Evolutionary conservation across 257 asterid species (phyloP).

Genomic region (Nicotiana attenuata): DNA sequence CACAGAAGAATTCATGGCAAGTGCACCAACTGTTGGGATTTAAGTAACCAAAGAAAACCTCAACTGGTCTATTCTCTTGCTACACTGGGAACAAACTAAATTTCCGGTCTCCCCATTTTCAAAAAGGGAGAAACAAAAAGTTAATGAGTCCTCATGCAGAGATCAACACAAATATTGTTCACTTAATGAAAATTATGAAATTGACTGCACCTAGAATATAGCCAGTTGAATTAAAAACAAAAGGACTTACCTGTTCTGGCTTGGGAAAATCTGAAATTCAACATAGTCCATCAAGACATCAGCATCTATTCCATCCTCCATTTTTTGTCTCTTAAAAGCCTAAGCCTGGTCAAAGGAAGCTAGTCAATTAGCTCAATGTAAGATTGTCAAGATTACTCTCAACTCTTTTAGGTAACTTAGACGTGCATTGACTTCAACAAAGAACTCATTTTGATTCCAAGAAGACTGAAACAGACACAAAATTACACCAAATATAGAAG

Average conservation of each 20-base stretch:
- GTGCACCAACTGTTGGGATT: not conserved
- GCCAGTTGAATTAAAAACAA: not conserved
- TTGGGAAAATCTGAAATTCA: conserved; percentile 66
- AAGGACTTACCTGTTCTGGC: conserved; percentile 60
- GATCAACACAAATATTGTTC: not conserved
- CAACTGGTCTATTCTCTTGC: not conserved
- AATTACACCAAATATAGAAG: not conserved
- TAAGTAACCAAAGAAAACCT: not conserved
- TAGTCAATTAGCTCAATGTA: not conserved
- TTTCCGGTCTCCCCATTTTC: too few species aligned
- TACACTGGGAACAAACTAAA: not conserved
- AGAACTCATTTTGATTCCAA: not conserved
- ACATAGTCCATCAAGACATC: conserved; percentile 46
- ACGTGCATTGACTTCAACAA: not conserved
- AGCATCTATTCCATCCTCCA: conserved; percentile 54
- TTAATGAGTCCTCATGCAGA: not conserved
- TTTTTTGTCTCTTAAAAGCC: conserved; percentile 24
- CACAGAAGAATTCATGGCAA: not conserved
- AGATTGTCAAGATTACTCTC: not conserved
- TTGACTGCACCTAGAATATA: not conserved
- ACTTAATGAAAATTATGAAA: not conserved
- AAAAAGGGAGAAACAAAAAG: not conserved
- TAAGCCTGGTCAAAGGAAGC: conserved; percentile 25
- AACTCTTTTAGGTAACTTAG: not conserved
- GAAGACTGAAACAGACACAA: not conserved